These are phyloP conservation scores for Aspergillus sp. DNA, from an alignment of 2,329 filamentous ascomycete species.

Conservation along the genomic window DNA sequence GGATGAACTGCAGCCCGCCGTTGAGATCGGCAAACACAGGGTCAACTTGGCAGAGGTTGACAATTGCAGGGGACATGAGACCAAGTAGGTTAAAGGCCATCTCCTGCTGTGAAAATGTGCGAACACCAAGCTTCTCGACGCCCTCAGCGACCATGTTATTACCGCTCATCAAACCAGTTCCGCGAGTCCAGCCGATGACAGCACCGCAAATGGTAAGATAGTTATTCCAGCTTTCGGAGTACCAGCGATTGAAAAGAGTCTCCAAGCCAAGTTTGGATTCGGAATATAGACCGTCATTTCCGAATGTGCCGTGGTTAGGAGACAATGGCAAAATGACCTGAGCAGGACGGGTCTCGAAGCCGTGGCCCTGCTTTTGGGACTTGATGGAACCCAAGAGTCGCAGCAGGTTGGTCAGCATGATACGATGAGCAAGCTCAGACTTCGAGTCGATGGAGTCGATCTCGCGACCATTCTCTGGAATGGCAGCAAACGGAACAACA, in stretches of 20 bases:
- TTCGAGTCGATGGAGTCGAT: constrained; percentile 96
- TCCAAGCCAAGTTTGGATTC: constrained; percentile 97
- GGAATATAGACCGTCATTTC: constrained; percentile 95
- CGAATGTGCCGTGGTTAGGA: constrained; percentile 97
- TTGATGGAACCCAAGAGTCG: constrained; percentile 89
- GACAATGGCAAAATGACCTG: constrained; percentile 95
- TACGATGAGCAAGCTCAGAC: constrained; percentile 94
- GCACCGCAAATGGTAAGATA: constrained; percentile 98
- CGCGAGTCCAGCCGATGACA: constrained; percentile 98
- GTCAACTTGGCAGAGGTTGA: constrained; percentile 91
- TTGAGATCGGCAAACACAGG: constrained; percentile 97
- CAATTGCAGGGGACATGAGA: constrained; percentile 88
- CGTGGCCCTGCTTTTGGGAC: constrained; percentile 77
- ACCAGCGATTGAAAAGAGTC: constrained; percentile 97
- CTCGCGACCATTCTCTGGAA: constrained; percentile 94
- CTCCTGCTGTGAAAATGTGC: constrained; percentile 97
- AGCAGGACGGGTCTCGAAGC: constrained; percentile 90
- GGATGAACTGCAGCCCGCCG: constrained; percentile 94
- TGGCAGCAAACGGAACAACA: constrained; percentile 93
- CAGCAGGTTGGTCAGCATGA: constrained; percentile 97
- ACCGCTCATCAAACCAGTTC: constrained; percentile 93
- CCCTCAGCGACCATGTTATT: constrained; percentile 98
- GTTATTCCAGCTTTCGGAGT: constrained; percentile 94
- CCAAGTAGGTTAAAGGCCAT: constrained; percentile 99
- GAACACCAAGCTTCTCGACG: constrained; percentile 92